Base-by-base conservation (phyloP, 106 monocot species). In the Amphibolis antarctica region DNA sequence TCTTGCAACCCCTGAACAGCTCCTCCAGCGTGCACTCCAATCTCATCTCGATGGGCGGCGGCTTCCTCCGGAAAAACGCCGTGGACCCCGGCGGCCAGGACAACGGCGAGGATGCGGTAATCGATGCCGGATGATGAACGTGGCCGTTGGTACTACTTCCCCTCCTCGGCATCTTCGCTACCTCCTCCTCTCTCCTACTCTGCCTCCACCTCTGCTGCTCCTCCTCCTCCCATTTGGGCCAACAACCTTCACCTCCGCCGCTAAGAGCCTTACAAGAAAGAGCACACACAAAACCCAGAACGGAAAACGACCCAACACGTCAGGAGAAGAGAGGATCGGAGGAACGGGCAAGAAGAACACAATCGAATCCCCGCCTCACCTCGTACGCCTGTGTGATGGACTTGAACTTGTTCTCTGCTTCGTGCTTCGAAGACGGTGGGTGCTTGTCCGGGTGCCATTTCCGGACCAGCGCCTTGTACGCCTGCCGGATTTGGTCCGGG, bases 391-490 rank as follows among this genome's bases (percentile, higher is more conserved):
- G 60, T 29, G 67, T 54, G 74, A 74, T 74, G 67, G 74, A 58
- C 49, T 67, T 74, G 74, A 74, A 74, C 66, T 74, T 74, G 66
- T 67, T 30, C 52, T 74, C 74, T 25, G 67, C 74, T 27, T 67
- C 61, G 28, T 52, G 12, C 53, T 68, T 67, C 18, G 61, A 44
- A 24, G 74, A 67, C 20, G 62, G 51, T 1, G 74, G 74, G 53
- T 74, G 67, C 61, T 74, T 74, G 67, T 74, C 74, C 3, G 74
- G 74, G 51, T 74, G 74, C 74, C 74, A 74, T 68, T 61, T 59
- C 50, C 60, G 28, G 44, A 68, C 74, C 12, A 74, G 74, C 28
- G 67, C 42, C 60, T 67, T 74, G 74, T 74, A 74, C 61, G 74
- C 74, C 60, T 74, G 59, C 27, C 74, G 74, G 74, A 74, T 68